Base-by-base conservation (phyloP, 2,329 filamentous ascomycete species). In the Harringtonia aguacate region DNA sequence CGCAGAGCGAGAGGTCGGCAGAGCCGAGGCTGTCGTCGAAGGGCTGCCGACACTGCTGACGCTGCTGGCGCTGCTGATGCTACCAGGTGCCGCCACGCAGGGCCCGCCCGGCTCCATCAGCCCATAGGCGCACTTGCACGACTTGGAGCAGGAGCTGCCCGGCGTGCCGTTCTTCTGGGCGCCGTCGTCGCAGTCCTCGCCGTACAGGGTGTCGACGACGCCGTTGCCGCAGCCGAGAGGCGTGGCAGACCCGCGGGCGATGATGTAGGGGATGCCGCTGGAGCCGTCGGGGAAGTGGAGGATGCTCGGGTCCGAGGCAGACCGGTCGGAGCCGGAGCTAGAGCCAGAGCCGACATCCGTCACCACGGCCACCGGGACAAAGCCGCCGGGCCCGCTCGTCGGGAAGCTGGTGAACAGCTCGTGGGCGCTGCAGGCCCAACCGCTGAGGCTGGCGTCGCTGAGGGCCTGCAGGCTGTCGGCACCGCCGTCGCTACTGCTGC, bases 381-480 rank as follows among this genome's bases (percentile, higher is more conserved):
- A 68, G 1, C 57, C 59, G 36, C 54, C 53, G 15, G 56, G 39
- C 2, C 61, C 62, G 1, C 52, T 55, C 2, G 56, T 57, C 3
- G 64, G 65, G 40, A 61, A 67, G 31, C 48, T 52, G 3, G 62
- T 56, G 48, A 68, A 65, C 4, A 63, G 59, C 43, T 66, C 63
- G 44, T 67, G 64, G 9, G 65, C 64, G 40, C 60, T 64, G 47
- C 64, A 67, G 31, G 58, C 58, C 65, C 65, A 67, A 50, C 63
- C 57, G 41, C 62, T 65, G 8, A 67, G 55, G n/a, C 57, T 56
- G 10, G 36, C 36, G 50, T 68, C 64, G 20, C 56, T 56, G 20
- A 67, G 57, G 1, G 52, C 56, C 5, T 50, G 29, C 2, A 28
- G 28, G 7, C 29, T 30, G 18, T 27, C 24, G 24, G 24, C 24